These are phyloP conservation scores for Canna indica DNA, from an alignment of 176 grass and related monocot genomes.

Conservation along the genomic window DNA sequence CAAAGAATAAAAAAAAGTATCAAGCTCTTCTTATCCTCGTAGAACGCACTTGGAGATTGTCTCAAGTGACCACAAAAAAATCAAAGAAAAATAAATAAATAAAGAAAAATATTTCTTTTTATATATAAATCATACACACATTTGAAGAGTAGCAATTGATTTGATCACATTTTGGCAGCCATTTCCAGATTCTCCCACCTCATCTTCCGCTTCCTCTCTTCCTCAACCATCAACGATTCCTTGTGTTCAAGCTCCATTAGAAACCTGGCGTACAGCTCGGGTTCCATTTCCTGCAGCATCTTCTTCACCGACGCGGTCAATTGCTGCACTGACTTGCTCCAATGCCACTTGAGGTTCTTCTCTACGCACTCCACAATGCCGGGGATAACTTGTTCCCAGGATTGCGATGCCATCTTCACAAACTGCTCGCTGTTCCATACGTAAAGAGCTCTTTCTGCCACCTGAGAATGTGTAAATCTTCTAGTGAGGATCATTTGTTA, in stretches of 20 bases:
- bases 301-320: conserved; percentile 47
- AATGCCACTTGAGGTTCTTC: conserved; percentile 60
- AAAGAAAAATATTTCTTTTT: too few relatives aligned
- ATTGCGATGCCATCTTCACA: conserved; percentile 42
- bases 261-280: conserved; percentile 43
- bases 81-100: too few relatives aligned
- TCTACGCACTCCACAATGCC: conserved; percentile 48
- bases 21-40: too few relatives aligned
- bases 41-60: too few relatives aligned
- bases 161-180: not conserved
- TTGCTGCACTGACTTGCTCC: conserved; percentile 84
- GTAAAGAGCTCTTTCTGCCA: conserved; percentile 76
- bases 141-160: not conserved
- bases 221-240: conserved; percentile 6
- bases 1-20: too few relatives aligned
- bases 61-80: too few relatives aligned
- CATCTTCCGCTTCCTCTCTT: conserved; percentile 27
- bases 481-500: too few relatives aligned
- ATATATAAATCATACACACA: too few relatives aligned
- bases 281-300: conserved; percentile 47
- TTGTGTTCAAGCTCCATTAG: conserved; percentile 23
- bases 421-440: conserved; percentile 85
- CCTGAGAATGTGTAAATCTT: conserved; percentile 22
- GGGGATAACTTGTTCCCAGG: conserved; percentile 51
- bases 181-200: conserved; percentile 52